Base-by-base conservation (phyloP, 2,329 filamentous ascomycete species). In the Geosmithia putterillii region DNA sequence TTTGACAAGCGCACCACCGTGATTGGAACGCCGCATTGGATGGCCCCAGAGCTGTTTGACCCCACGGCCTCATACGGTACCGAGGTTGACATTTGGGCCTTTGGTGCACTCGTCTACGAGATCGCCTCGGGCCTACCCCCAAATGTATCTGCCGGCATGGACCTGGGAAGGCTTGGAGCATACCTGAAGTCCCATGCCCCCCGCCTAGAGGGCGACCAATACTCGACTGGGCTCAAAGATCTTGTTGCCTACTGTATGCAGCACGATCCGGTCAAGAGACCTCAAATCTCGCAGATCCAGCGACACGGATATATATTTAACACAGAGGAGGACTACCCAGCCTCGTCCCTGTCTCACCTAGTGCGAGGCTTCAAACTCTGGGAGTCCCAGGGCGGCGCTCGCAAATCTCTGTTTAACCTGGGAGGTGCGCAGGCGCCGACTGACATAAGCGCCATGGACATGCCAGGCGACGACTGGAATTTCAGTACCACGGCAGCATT, bases 1-100 rank as follows among this genome's bases (percentile, higher is more conserved):
- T 73, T 80, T 44, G 80, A 84, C 52, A 92, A 92, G 62, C 71
- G 85, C 43, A 81, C 81, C 4, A 90, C 86, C 1, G 81, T 90
- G 41, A 83, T 90, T 44, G 86, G 86, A 19, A 92, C 86, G 0
- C 81, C 82, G 3, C 80, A 89, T 59, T 92, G 85, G 83, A 89
- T 92, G 85, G 83, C 86, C 0, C 84, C 83, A 0, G 86, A 92
- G 53, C 69, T 90, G 12, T 81, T 84, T 51, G 76, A 81, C 45
- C 69, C 74, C 34, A 67, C 73, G 4, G 69, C 73, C 9, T 76
- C 78, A 5, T 84, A 84, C 55, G 81, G 81, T 46, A 81, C 78
- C 14, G 80, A 83, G 53, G 78, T 83, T 38, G 86, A 92, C 52
- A 87, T 89, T 42, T 92, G 86, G 86, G 84, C 86, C 2, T 88